Conservation (phyloP, 805 yeast species). For the Saturnispora gosingensis region DNA sequence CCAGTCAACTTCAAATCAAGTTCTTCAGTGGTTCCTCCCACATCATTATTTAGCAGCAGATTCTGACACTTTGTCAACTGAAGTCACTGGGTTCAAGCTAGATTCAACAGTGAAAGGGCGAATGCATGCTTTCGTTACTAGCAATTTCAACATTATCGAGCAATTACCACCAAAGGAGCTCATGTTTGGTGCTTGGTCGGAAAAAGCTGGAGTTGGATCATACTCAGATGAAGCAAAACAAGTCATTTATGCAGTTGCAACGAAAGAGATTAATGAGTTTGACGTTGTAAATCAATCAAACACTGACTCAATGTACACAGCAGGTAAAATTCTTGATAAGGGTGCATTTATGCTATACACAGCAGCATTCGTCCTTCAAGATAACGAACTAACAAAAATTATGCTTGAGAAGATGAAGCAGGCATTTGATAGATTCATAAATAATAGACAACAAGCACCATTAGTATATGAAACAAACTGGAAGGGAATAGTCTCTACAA, state of each 20-base stretch:
- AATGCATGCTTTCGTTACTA: slow-evolving; percentile 38
- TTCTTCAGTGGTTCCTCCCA: slow-evolving; percentile 42
- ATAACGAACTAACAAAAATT: slow-evolving; percentile 39
- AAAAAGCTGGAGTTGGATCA: slow-evolving; percentile 31
- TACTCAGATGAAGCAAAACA: slow-evolving; percentile 30
- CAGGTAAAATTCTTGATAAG: slow-evolving; percentile 84
- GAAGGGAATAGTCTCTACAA: slow-evolving; percentile 70
- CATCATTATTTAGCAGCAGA: slow-evolving; percentile 38
- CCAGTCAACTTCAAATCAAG: slow-evolving; percentile 14
- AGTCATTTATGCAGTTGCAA: slow-evolving; percentile 39
- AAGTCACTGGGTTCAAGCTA: slow-evolving; percentile 24
- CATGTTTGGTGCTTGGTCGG: slow-evolving; percentile 51
- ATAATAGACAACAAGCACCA: slow-evolving; percentile 62
- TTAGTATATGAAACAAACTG: slow-evolving; percentile 71
- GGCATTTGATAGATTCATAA: slow-evolving; percentile 62
- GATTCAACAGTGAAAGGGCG: slow-evolving; percentile 48
- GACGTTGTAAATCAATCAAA: slow-evolving; percentile 52
- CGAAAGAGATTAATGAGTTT: slow-evolving; percentile 39
- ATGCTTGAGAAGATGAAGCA: slow-evolving; percentile 51
- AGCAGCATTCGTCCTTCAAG: slow-evolving; percentile 54
- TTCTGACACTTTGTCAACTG: slow-evolving; percentile 15
- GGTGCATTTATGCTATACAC: slow-evolving; percentile 81
- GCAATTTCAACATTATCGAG: slow-evolving; percentile 24
- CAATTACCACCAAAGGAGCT: slow-evolving; percentile 26
- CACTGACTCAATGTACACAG: slow-evolving; percentile 78